Evolutionary conservation across 257 asterid species (phyloP).

Genomic region (Nyctanthes arbortristis): DNA sequence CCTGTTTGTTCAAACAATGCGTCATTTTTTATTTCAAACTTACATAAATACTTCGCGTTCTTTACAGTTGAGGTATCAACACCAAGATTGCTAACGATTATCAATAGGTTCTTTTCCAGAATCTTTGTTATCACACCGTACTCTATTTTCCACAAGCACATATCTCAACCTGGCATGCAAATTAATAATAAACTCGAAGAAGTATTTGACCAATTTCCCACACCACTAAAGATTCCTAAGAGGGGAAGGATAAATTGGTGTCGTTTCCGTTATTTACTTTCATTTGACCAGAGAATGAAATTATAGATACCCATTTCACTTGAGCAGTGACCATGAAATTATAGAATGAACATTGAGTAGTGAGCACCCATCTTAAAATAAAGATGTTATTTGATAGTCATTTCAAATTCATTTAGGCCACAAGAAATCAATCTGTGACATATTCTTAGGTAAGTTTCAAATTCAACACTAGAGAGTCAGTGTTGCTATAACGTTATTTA

Average conservation of each 20-base stretch:
- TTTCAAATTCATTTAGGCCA: not conserved
- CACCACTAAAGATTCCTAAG: not conserved
- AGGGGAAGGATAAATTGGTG: not conserved
- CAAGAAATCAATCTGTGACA: not conserved
- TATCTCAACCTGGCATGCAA: not conserved
- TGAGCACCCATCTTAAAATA: no score
- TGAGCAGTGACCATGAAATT: no score
- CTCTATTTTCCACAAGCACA: not conserved
- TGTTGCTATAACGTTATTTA: not conserved
- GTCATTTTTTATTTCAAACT: no score
- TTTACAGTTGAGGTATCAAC: no score
- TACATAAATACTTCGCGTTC: no score
- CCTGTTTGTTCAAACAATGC: no score
- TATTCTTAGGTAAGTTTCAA: not conserved
- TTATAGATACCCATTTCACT: slow-evolving; percentile 20
- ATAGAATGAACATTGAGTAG: not conserved
- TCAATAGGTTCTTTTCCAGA: not conserved
- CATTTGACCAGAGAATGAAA: not conserved
- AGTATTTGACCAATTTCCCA: no score
- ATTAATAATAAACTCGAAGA: not conserved
- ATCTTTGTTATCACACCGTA: not conserved
- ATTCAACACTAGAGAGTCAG: not conserved
- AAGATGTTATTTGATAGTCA: no score
- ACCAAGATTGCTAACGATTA: no score
- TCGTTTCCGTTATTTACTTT: not conserved